Evolutionary conservation across 2,329 filamentous ascomycete genomes (phyloP), one percentile per base, ranked within the genome.

Genomic region (Dactylonectria macrodidyma): DNA sequence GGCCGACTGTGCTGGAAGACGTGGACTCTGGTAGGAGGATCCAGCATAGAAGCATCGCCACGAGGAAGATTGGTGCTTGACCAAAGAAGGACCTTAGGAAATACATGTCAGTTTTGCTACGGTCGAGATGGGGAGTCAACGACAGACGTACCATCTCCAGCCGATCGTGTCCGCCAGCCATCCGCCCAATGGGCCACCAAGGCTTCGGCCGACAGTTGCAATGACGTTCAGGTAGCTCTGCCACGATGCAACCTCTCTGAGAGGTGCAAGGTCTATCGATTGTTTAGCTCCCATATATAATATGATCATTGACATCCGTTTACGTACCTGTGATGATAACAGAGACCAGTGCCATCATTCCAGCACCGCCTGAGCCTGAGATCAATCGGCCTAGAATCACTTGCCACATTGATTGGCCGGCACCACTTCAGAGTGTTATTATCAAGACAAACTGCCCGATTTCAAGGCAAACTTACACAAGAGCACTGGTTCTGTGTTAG

Each of bases 101-200:
- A 6, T 61, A 26, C 19, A 6, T 61, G 33, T 24, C 2, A 26
- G 5, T 5, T 10, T 10, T 5, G 24, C 19, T 33, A 22, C 9
- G 38, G n/a, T 5, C 44, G 24, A 8, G 3, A 51, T 38, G 26
- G 46, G 9, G n/a, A 33, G 16, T 36, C 3, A 3, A 10, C 2
- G 33, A 2, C 5, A 5, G 1, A 47, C 69, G 55, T 22, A 74
- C 73, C 87, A 91, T 38, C 91, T 83, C 90, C 90, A 92, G 8
- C 90, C 90, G 24, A 92, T 82, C 1, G 80, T 83, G 68, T 92
- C 89, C 10, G 88, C 89, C 5, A 92, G 83, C 38, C 87, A 84
- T 0, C 90, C 90, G 2, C 90, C 90, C 9, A 87, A 73, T 1
- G 86, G 87, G 0, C 86, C 87, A 2, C 87, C 87, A 0, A 88